phyloP scores from a whole-genome alignment of 2,329 filamentous ascomycete genomes.

The Cytospora piceicola region DNA sequence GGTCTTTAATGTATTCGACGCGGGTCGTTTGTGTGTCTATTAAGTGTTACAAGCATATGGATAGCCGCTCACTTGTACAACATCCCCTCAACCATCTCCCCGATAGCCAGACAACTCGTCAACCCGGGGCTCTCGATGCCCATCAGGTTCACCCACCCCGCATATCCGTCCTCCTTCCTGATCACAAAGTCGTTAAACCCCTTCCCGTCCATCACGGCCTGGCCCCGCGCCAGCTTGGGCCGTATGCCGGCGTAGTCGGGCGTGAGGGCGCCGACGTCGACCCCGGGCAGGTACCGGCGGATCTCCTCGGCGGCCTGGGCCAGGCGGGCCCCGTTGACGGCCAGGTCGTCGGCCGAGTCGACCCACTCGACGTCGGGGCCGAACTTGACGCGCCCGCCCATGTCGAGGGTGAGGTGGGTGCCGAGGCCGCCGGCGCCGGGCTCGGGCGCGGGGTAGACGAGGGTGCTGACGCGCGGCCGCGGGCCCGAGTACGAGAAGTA shows the following conservation, averaged over 20 bases:
- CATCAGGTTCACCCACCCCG: constrained; percentile 85
- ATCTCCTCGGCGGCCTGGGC: constrained; percentile 74
- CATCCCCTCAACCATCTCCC: constrained; percentile 67
- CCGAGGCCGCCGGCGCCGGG: constrained; percentile 84
- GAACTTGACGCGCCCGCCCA: constrained; percentile 83
- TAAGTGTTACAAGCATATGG: too few relatives aligned
- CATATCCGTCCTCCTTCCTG: constrained; percentile 72
- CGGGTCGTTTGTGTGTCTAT: background rate
- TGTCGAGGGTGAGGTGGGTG: constrained; percentile 90
- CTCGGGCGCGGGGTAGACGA: constrained; percentile 86
- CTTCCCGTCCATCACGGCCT: constrained; percentile 63
- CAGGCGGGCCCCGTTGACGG: constrained; percentile 66
- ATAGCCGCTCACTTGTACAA: constrained; percentile 45
- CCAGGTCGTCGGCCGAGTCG: constrained; percentile 68
- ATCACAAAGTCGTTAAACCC: constrained; percentile 88
- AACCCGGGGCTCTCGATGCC: constrained; percentile 94
- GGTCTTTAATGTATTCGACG: background rate
- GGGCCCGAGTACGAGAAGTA: constrained; percentile 84
- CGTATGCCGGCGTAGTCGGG: constrained; percentile 92
- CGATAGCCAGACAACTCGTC: constrained; percentile 86
- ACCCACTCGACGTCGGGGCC: constrained; percentile 97
- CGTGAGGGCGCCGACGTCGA: constrained; percentile 68
- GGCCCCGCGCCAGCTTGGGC: constrained; percentile 70
- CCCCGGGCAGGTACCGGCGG: constrained; percentile 72
- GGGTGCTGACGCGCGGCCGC: constrained; percentile 65